A percentile compares a stretch with the other conserved stretches of the same genome.
These are phyloP conservation scores for Multifurca ochricompacta DNA, from an alignment of 768 basidiomycete genomes.

Conservation along the genomic window DNA sequence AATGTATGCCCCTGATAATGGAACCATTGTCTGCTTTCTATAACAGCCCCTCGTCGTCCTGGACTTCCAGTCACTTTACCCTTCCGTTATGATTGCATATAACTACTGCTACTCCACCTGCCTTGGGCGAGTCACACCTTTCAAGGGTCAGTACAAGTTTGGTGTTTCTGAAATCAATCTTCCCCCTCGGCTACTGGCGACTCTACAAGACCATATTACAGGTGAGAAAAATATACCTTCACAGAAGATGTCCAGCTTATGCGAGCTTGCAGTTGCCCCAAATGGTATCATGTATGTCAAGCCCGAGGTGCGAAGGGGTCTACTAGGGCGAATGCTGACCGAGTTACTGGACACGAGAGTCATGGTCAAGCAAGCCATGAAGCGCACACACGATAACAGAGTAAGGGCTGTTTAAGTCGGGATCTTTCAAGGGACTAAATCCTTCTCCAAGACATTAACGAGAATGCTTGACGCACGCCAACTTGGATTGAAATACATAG, in stretches of 20 bases:
- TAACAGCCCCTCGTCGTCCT: slow-evolving; percentile 87
- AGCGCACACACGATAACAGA: slow-evolving; percentile 65
- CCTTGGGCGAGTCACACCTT: slow-evolving; percentile 79
- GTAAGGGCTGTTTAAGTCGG: slow-evolving; percentile 32
- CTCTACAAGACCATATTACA: slow-evolving; percentile 67
- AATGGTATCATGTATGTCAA: slow-evolving; percentile 96
- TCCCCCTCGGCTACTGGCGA: slow-evolving; percentile 57
- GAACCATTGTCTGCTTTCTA: slow-evolving; percentile 93
- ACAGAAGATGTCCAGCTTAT: background rate
- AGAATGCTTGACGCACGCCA: slow-evolving; percentile 86
- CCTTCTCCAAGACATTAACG: slow-evolving; percentile 49
- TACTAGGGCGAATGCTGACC: slow-evolving; percentile 83
- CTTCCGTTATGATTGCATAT: slow-evolving; percentile 97
- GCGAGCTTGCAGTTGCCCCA: slow-evolving; percentile 60
- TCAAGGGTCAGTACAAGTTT: slow-evolving; percentile 82
- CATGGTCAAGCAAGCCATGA: slow-evolving; percentile 98
- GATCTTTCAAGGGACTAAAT: background rate
- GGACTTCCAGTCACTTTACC: slow-evolving; percentile 95
- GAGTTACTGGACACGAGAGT: slow-evolving; percentile 92
- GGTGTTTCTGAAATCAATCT: slow-evolving; percentile 72
- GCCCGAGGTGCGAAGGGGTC: slow-evolving; percentile 69
- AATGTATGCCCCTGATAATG: slow-evolving; percentile 92
- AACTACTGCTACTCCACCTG: slow-evolving; percentile 98
- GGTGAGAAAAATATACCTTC: slow-evolving; percentile 36
- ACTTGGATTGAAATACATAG: slow-evolving; percentile 87